phyloP scores from a whole-genome alignment of 805 yeast species.

The Kazachstania martiniae region DNA sequence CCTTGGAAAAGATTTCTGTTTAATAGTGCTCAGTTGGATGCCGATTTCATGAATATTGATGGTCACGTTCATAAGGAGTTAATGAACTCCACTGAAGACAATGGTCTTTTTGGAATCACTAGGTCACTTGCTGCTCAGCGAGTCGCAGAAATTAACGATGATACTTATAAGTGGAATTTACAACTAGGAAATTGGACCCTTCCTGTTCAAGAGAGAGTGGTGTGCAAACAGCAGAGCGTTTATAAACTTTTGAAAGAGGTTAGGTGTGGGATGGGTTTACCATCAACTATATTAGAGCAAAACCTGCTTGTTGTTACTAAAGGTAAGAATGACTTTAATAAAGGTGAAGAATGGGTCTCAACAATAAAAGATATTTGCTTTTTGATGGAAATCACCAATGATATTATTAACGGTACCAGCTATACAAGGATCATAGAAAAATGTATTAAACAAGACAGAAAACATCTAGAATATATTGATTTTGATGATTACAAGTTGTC shows the following conservation, averaged over 20 bases:
- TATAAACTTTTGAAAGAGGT: slow-evolving; percentile 43
- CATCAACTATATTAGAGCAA: slow-evolving; percentile 2
- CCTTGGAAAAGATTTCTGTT: slow-evolving; percentile 38
- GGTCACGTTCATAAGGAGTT: slow-evolving; percentile 3
- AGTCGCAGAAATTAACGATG: slow-evolving; percentile 6
- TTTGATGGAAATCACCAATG: slow-evolving; percentile 4
- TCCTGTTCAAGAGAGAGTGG: slow-evolving; percentile 34
- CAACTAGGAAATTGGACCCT: slow-evolving; percentile 69
- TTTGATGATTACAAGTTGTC: slow-evolving; percentile 8
- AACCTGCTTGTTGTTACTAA: slow-evolving; percentile 3
- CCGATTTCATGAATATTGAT: slow-evolving; percentile 16
- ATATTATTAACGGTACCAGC: too few species aligned
- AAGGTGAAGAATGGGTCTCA: slow-evolving; percentile 13
- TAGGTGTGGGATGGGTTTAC: background rate
- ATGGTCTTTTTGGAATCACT: slow-evolving; percentile 53
- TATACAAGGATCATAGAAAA: too few species aligned
- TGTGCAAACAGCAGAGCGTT: slow-evolving; percentile 35
- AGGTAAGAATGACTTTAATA: slow-evolving; percentile 5
- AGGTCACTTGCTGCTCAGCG: slow-evolving; percentile 29
- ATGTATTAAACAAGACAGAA: slow-evolving; percentile 1
- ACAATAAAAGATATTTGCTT: slow-evolving; percentile 10
- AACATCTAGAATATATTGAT: slow-evolving; percentile 1
- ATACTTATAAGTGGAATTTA: slow-evolving; percentile 58
- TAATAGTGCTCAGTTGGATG: slow-evolving; percentile 47
- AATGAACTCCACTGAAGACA: slow-evolving; percentile 33